phyloP scores from a whole-genome alignment of 2,329 filamentous ascomycete species.

The Cladosporium sp. region DNA sequence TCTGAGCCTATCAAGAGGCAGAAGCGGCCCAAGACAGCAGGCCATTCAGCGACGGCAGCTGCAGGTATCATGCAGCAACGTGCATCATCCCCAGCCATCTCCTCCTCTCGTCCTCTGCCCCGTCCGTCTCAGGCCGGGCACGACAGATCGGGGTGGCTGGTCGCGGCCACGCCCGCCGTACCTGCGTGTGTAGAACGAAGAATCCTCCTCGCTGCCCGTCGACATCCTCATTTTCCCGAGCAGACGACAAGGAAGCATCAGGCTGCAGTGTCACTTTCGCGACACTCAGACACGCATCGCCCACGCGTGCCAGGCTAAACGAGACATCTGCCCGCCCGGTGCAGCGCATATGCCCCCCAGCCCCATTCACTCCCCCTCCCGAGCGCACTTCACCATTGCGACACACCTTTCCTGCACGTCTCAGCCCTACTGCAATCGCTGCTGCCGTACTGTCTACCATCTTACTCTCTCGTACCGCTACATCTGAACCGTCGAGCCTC shows the following conservation, averaged over 20 bases:
- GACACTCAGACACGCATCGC: constrained; percentile 11
- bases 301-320: constrained; percentile 3
- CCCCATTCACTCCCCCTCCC: constrained; percentile 1
- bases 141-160: constrained; percentile 1
- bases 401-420: constrained; percentile 7
- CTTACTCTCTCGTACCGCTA: not conserved
- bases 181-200: constrained; percentile 1
- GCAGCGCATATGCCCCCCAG: not conserved
- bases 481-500: not conserved
- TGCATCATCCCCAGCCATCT: not conserved
- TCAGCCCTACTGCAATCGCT: constrained; percentile 13
- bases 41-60: no score
- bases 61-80: no score
- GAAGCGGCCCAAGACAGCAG: no score
- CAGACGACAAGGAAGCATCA: constrained; percentile 1
- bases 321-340: constrained; percentile 3
- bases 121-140: not conserved
- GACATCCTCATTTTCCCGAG: not conserved
- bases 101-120: not conserved
- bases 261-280: constrained; percentile 19
- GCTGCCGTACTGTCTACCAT: not conserved
- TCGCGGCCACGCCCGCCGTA: constrained; percentile 4
- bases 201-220: not conserved
- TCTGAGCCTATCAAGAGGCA: no score
- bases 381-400: constrained; percentile 10